Conservation (phyloP, 2,329 filamentous ascomycete species). For the Colletotrichum sp. region DNA sequence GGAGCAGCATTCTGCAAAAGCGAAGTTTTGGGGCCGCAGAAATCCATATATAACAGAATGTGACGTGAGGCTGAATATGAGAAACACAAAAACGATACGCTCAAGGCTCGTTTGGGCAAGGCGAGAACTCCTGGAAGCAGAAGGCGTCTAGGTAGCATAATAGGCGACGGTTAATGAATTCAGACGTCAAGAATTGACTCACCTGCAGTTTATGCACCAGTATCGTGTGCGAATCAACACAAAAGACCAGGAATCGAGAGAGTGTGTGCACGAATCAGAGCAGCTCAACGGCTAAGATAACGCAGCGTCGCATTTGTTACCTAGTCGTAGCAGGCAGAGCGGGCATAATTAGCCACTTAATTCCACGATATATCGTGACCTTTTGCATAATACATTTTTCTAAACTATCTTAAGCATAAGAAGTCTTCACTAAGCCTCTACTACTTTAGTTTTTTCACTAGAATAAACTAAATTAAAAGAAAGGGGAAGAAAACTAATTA, state of each 20-base stretch:
- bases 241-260: background rate
- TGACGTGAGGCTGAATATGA: accelerated
- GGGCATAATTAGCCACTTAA: accelerated
- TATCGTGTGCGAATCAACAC: background rate
- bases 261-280: background rate
- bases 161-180: background rate
- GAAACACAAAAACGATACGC: too few relatives aligned
- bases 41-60: too few relatives aligned
- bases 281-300: background rate
- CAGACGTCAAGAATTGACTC: background rate
- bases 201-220: background rate
- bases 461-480: too few relatives aligned
- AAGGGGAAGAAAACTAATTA: background rate
- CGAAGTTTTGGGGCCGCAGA: too few relatives aligned
- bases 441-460: background rate
- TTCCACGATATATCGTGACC: background rate
- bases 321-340: background rate
- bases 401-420: too few relatives aligned
- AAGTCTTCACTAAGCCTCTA: background rate
- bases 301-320: background rate
- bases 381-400: background rate
- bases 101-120: too few relatives aligned
- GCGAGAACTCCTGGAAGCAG: background rate
- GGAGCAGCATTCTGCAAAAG: background rate
- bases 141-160: background rate